These are phyloP conservation scores for Verbascum thapsus DNA, from an alignment of 257 asterid genomes.

Conservation along the genomic window DNA sequence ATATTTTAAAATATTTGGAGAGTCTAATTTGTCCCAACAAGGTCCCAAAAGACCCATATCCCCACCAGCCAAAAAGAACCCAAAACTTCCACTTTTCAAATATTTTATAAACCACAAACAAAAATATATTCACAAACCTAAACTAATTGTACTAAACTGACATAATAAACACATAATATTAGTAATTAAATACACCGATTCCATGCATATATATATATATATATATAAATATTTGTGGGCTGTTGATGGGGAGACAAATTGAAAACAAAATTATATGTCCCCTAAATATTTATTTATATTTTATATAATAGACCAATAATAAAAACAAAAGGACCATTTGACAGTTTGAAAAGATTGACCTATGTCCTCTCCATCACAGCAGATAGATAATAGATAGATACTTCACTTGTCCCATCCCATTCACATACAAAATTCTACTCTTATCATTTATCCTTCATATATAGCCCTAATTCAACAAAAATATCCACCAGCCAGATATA, in stretches of 20 bases:
- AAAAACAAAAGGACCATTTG: constrained; percentile 51
- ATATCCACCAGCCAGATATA: constrained; percentile 10
- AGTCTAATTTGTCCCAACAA: constrained; percentile 48
- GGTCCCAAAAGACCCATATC: constrained; percentile 40
- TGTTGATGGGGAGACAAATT: constrained; percentile 2
- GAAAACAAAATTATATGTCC: not conserved
- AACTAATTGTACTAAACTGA: constrained; percentile 23
- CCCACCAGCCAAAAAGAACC: constrained; percentile 45
- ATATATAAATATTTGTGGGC: not conserved
- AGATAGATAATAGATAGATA: constrained; percentile 33
- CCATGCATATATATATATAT: constrained; percentile 32
- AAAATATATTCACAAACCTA: not conserved
- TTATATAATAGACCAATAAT: not conserved
- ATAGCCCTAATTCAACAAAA: constrained; percentile 8
- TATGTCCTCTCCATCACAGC: constrained; percentile 61
- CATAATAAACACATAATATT: constrained; percentile 2
- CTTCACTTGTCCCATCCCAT: constrained; percentile 50
- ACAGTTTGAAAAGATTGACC: constrained; percentile 77
- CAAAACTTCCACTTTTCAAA: constrained; percentile 36
- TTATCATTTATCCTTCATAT: constrained; percentile 30
- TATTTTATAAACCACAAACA: constrained; percentile 12
- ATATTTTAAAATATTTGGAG: not conserved
- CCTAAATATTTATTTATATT: not conserved
- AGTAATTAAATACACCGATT: constrained; percentile 31
- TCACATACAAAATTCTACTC: constrained; percentile 29